These are phyloP conservation scores for Arthroderma uncinatum DNA, from an alignment of 2,329 filamentous ascomycete species.

Conservation along the genomic window DNA sequence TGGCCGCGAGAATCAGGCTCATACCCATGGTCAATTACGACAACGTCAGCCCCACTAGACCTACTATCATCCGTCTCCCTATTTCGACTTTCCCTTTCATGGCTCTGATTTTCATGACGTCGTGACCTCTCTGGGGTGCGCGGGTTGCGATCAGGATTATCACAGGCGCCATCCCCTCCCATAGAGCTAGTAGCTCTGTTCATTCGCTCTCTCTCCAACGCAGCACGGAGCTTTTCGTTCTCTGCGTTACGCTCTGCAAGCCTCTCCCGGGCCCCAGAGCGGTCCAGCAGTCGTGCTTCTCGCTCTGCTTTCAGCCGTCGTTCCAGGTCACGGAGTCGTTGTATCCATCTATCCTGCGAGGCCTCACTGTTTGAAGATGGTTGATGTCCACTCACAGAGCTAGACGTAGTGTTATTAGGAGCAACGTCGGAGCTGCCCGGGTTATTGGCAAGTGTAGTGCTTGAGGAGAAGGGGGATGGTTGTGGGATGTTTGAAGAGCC, in stretches of 20 bases:
- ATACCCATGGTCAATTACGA: conserved; percentile 8
- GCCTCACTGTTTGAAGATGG: conserved; percentile 19
- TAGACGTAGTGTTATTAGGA: conserved; percentile 9
- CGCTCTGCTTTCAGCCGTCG: conserved; percentile 78
- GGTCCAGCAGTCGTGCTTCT: conserved; percentile 73
- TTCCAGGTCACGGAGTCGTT: conserved; percentile 78
- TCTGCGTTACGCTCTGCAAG: conserved; percentile 64
- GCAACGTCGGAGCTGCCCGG: background rate
- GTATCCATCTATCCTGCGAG: conserved; percentile 66
- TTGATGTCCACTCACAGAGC: conserved; percentile 10
- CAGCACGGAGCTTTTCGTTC: conserved; percentile 57
- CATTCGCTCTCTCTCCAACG: conserved; percentile 49
- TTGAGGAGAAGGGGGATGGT: conserved; percentile 22
- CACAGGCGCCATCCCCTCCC: conserved; percentile 5
- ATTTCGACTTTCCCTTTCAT: conserved; percentile 4
- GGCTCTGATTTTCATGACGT: background rate
- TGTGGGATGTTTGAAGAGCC: conserved; percentile 27
- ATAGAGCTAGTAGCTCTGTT: conserved; percentile 16
- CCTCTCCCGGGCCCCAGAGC: conserved; percentile 68
- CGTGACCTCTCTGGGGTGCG: background rate
- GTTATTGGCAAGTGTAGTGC: conserved; percentile 22
- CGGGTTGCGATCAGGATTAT: background rate
- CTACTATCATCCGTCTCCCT: conserved; percentile 1
- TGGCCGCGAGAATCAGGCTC: conserved; percentile 6
- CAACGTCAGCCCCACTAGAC: conserved; percentile 7